Percentiles rank a stretch among this genome's conserved stretches.
Evolutionary conservation across 306 rosid species (phyloP).

Genomic region (Morella rubra): DNA sequence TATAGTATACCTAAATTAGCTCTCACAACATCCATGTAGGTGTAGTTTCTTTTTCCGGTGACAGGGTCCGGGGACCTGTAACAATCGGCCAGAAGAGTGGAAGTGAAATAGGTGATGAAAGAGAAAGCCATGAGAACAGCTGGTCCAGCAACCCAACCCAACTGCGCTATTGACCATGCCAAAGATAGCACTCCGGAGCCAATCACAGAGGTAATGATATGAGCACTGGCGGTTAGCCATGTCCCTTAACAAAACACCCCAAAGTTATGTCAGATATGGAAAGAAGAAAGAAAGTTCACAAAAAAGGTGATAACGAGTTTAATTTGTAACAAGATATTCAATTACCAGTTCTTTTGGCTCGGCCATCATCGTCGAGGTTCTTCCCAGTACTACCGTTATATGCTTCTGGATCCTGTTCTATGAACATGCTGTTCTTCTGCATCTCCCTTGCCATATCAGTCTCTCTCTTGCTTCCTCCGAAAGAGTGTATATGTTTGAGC

Average conservation of each 20-base stretch:
- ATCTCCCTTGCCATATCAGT: constrained; percentile 35
- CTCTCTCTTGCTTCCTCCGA: not conserved
- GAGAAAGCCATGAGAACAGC: constrained; percentile 82
- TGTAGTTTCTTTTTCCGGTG: constrained; percentile 80
- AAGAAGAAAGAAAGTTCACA: not conserved
- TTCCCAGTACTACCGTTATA: constrained; percentile 38
- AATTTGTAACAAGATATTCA: not conserved
- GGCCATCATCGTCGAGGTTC: constrained; percentile 85
- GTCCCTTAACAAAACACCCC: constrained; percentile 49
- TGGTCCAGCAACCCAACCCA: constrained; percentile 96
- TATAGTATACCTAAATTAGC: constrained; percentile 53
- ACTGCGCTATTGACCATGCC: constrained; percentile 91
- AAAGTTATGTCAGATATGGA: not conserved
- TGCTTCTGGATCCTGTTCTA: constrained; percentile 55
- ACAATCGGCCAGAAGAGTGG: constrained; percentile 85
- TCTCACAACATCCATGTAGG: constrained; percentile 82
- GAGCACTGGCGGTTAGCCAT: constrained; percentile 97
- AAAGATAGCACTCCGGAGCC: constrained; percentile 94
- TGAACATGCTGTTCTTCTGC: constrained; percentile 60
- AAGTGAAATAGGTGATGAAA: constrained; percentile 81
- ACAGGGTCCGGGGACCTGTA: constrained; percentile 87
- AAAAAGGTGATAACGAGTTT: not conserved
- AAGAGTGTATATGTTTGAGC: constrained; percentile 10
- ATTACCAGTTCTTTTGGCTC: constrained; percentile 67
- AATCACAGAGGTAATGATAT: constrained; percentile 92